phyloP scores from a whole-genome alignment of 352 stramenopile genomes.

The Globisporangium ultimum region DNA sequence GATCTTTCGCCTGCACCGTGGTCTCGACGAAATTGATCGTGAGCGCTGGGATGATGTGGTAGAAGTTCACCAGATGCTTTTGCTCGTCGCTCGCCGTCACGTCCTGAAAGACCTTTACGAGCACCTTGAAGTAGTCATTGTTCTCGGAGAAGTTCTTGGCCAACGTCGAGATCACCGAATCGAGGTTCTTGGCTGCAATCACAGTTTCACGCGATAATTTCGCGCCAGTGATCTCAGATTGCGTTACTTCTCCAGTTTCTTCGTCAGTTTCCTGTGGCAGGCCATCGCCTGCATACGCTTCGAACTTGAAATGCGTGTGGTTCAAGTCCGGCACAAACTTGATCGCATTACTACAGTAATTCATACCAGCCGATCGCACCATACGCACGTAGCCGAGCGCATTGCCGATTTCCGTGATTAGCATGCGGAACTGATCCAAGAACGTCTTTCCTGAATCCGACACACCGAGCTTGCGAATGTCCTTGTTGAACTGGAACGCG shows the following conservation, averaged over 20 bases:
- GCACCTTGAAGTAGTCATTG: constrained; percentile 92
- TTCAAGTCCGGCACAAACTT: constrained; percentile 92
- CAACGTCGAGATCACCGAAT: constrained; percentile 84
- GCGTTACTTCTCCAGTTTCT: constrained; percentile 42
- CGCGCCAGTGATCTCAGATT: constrained; percentile 46
- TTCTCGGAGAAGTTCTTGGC: constrained; percentile 90
- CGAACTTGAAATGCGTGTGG: constrained; percentile 82
- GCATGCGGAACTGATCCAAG: constrained; percentile 87
- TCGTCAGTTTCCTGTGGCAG: constrained; percentile 55
- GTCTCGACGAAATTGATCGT: constrained; percentile 90
- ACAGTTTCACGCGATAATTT: constrained; percentile 80
- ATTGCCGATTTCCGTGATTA: constrained; percentile 93
- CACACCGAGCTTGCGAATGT: constrained; percentile 84
- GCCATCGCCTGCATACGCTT: constrained; percentile 62
- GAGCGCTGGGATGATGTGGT: constrained; percentile 84
- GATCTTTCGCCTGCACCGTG: constrained; percentile 89
- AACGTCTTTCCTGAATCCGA: constrained; percentile 87
- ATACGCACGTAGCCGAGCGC: constrained; percentile 92
- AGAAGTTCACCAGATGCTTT: constrained; percentile 92
- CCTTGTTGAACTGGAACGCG: constrained; percentile 91
- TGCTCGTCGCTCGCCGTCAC: constrained; percentile 85
- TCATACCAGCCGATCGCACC: constrained; percentile 90
- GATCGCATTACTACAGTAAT: constrained; percentile 91
- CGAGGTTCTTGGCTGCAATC: constrained; percentile 81
- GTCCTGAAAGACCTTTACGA: constrained; percentile 87